Conservation (phyloP, 2,329 filamentous ascomycete species). For the Dothidotthia symphoricarpi region DNA sequence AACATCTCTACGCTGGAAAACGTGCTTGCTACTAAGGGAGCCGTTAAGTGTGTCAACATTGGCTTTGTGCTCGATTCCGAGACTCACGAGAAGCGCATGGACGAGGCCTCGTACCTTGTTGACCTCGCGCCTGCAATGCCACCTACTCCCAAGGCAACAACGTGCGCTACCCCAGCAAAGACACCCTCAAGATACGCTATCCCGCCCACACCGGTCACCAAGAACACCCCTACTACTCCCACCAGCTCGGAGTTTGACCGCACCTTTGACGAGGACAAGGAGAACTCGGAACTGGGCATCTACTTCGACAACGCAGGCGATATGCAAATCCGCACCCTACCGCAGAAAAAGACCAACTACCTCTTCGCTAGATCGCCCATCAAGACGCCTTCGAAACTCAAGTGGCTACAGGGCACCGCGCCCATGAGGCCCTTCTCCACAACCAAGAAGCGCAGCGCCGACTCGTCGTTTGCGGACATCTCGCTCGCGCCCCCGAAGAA, state of each 20-base stretch:
- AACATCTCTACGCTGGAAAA: slow-evolving; percentile 78
- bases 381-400: slow-evolving; percentile 55
- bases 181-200: slow-evolving; percentile 32
- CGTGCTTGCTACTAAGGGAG: slow-evolving; percentile 67
- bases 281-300: slow-evolving; percentile 39
- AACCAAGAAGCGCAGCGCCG: slow-evolving; percentile 22
- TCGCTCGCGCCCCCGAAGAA: slow-evolving; percentile 28
- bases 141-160: slow-evolving; percentile 18
- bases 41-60: slow-evolving; percentile 83
- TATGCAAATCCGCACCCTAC: slow-evolving; percentile 43
- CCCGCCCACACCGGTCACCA: slow-evolving; percentile 21
- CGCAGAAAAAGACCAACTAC: slow-evolving; percentile 25
- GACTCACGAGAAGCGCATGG: slow-evolving; percentile 33
- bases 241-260: slow-evolving; percentile 32
- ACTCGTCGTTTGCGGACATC: slow-evolving; percentile 17
- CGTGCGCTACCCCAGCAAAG: slow-evolving; percentile 28
- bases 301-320: slow-evolving; percentile 47
- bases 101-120: slow-evolving; percentile 35
- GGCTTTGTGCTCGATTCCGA: slow-evolving; percentile 75
- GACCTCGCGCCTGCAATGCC: slow-evolving; percentile 26
- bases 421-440: slow-evolving; percentile 25
- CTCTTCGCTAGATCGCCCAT: slow-evolving; percentile 45
- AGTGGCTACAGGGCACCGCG: slow-evolving; percentile 21
- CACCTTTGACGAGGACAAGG: slow-evolving; percentile 30
- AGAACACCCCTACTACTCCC: slow-evolving; percentile 26